These are phyloP conservation scores for Nitzschia sp. DNA, from an alignment of 108 stramenopile genomes.

Conservation along the genomic window DNA sequence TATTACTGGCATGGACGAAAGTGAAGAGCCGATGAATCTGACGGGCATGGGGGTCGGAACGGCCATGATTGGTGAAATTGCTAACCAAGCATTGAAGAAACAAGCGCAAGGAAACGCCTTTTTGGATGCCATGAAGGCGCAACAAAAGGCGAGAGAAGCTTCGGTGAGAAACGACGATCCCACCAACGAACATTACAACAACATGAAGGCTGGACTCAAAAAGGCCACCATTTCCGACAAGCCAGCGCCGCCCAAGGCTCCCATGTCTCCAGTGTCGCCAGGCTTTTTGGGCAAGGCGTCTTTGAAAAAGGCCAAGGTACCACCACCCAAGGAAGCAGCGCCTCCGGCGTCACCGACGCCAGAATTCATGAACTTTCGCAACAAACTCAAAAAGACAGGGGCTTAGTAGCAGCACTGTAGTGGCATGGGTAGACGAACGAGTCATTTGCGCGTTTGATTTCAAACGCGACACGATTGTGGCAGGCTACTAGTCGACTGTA, in stretches of 20 bases:
- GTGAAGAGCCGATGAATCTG: conserved; percentile 7
- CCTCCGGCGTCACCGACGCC: conserved; percentile 25
- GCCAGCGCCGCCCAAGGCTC: conserved; percentile 6
- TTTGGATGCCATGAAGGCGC: conserved; percentile 20
- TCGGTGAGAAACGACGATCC: neutral
- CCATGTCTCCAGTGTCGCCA: conserved; percentile 12
- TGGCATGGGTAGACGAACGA: no score
- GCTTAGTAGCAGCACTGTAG: no score
- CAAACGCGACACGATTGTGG: no score
- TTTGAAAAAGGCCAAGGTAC: neutral
- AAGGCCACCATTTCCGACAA: neutral
- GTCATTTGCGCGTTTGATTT: no score
- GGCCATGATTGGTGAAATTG: conserved; percentile 38
- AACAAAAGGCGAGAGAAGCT: conserved; percentile 14
- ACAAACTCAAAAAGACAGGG: conserved; percentile 34
- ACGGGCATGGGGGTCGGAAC: conserved; percentile 16
- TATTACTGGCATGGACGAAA: conserved; percentile 25
- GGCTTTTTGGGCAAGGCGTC: conserved; percentile 2
- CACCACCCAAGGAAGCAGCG: neutral
- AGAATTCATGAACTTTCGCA: conserved; percentile 38
- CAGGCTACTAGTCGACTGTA: no score
- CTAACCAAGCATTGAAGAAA: conserved; percentile 24
- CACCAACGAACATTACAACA: neutral
- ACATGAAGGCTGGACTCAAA: conserved; percentile 9
- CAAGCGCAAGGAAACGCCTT: conserved; percentile 20